phyloP scores from a whole-genome alignment of 2,329 filamentous ascomycete species.

The Sporothrix globosa region DNA sequence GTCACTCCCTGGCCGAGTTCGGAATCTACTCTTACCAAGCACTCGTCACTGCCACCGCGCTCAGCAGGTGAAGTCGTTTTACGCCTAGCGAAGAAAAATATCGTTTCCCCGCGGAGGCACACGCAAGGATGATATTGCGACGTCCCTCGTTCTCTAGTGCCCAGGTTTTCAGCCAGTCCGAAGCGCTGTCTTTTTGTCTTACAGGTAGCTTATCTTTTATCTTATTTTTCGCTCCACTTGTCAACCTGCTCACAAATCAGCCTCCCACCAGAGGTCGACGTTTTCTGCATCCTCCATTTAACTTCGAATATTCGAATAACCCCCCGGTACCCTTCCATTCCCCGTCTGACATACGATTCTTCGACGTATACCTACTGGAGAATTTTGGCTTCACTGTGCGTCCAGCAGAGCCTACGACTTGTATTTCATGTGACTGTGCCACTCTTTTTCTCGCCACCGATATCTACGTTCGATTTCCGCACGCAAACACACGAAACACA shows the following conservation, averaged over 20 bases:
- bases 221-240: neutral
- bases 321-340: neutral
- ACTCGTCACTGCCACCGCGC: neutral
- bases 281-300: slow-evolving; percentile 16
- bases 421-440: neutral
- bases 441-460: neutral
- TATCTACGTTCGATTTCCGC: neutral
- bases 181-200: slow-evolving; percentile 23
- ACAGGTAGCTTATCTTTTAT: neutral
- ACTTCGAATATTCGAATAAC: neutral
- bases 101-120: neutral
- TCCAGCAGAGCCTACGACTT: neutral
- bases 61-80: neutral
- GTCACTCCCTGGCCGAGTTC: slow-evolving; percentile 32
- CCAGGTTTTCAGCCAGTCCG: slow-evolving; percentile 30
- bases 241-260: slow-evolving; percentile 36
- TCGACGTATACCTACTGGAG: slow-evolving; percentile 21
- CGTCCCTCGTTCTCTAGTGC: neutral
- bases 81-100: slow-evolving; percentile 5
- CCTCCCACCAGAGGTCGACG: slow-evolving; percentile 29
- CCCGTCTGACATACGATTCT: slow-evolving; percentile 15
- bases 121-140: neutral
- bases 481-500: neutral
- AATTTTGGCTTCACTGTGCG: neutral
- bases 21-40: slow-evolving; percentile 30